These are phyloP conservation scores for Apophysomyces variabilis DNA, from an alignment of 371 early-diverging fungal genomes.

Conservation along the genomic window DNA sequence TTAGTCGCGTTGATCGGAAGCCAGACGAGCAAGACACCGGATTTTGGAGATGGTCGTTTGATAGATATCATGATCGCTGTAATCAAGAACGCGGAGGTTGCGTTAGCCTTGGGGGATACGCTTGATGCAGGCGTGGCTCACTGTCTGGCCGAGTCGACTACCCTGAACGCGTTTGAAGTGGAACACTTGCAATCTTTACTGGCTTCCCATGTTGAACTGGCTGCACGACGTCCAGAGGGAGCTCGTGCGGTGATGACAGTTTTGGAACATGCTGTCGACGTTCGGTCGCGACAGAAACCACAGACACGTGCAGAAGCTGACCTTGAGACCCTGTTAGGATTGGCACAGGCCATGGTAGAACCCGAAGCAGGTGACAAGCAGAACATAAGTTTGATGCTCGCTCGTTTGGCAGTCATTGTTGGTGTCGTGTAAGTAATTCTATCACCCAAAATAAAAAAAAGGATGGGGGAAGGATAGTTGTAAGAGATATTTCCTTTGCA, in stretches of 20 bases:
- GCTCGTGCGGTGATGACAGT: constrained; percentile 32
- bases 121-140: constrained; percentile 51
- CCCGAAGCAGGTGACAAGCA: background rate
- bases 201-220: constrained; percentile 25
- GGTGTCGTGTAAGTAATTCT: constrained; percentile 42
- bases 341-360: constrained; percentile 19
- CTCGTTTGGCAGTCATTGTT: constrained; percentile 33
- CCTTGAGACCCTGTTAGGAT: constrained; percentile 25
- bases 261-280: constrained; percentile 46
- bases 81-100: constrained; percentile 14
- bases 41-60: constrained; percentile 21
- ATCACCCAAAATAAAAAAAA: too few relatives aligned
- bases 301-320: constrained; percentile 36
- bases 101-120: constrained; percentile 25
- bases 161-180: constrained; percentile 45
- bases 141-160: constrained; percentile 38
- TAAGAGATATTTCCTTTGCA: background rate
- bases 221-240: constrained; percentile 18
- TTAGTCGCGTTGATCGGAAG: constrained; percentile 39
- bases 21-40: constrained; percentile 2
- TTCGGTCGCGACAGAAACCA: constrained; percentile 37
- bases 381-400: constrained; percentile 7
- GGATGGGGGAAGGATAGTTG: too few relatives aligned
- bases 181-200: constrained; percentile 33
- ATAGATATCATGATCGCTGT: constrained; percentile 30